phyloP scores from a whole-genome alignment of 2,329 filamentous ascomycete species.

The Alternaria ethzedia region DNA sequence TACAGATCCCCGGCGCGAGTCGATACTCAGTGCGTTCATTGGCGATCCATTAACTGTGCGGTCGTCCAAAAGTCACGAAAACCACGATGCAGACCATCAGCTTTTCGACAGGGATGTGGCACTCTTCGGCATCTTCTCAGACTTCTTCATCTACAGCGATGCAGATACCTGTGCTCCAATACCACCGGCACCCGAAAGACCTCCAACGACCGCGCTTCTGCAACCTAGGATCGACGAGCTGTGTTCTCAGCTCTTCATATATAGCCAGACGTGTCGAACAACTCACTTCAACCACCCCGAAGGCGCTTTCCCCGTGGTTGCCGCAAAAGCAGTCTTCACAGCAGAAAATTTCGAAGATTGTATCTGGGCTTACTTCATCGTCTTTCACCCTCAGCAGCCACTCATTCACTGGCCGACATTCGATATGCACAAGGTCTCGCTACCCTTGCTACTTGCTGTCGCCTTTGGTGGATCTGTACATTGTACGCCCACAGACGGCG shows the following conservation, averaged over 20 bases:
- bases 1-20: slow-evolving; percentile 15
- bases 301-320: not conserved
- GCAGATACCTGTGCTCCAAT: not conserved
- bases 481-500: slow-evolving; percentile 14
- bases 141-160: not conserved
- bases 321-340: slow-evolving; percentile 15
- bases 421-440: slow-evolving; percentile 44
- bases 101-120: not conserved
- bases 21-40: slow-evolving; percentile 11
- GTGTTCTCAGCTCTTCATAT: not conserved
- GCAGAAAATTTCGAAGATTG: slow-evolving; percentile 27
- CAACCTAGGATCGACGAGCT: not conserved
- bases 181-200: not conserved
- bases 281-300: not conserved
- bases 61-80: not conserved
- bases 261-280: not conserved
- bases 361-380: slow-evolving; percentile 52
- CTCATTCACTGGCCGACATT: slow-evolving; percentile 54
- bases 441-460: slow-evolving; percentile 50
- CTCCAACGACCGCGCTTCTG: not conserved
- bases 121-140: slow-evolving; percentile 8
- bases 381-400: slow-evolving; percentile 54
- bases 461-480: slow-evolving; percentile 47
- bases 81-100: not conserved
- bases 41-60: slow-evolving; percentile 1